Evolutionary conservation across 495 filamentous ascomycete genomes (phyloP).

Genomic region (Aspergillus baeticus): DNA sequence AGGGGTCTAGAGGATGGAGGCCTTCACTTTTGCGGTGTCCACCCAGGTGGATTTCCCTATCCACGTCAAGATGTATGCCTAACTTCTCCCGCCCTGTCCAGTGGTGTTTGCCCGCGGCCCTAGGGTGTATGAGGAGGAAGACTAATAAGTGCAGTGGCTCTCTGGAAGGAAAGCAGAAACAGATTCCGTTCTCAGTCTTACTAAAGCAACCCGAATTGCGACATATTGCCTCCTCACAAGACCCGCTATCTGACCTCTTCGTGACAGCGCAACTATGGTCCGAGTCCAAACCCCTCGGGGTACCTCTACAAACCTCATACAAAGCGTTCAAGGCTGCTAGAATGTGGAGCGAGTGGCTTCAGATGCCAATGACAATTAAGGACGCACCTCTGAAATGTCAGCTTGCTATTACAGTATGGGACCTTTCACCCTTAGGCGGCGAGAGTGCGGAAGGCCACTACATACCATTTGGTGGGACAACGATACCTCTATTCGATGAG

Average conservation of each 20-base stretch:
- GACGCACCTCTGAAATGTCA: slow-evolving; percentile 75
- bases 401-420: slow-evolving; percentile 94
- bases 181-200: slow-evolving; percentile 74
- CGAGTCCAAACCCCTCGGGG: slow-evolving; percentile 89
- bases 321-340: slow-evolving; percentile 79
- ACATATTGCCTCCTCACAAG: slow-evolving; percentile 78
- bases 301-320: slow-evolving; percentile 89
- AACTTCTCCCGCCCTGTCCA: neutral
- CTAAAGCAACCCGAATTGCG: slow-evolving; percentile 74
- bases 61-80: slow-evolving; percentile 75
- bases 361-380: slow-evolving; percentile 77
- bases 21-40: slow-evolving; percentile 90
- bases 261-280: slow-evolving; percentile 93
- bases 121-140: neutral
- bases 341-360: slow-evolving; percentile 95
- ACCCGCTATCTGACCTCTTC: slow-evolving; percentile 79
- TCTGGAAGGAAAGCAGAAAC: slow-evolving; percentile 82
- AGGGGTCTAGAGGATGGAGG: slow-evolving; percentile 63
- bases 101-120: neutral
- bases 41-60: slow-evolving; percentile 74
- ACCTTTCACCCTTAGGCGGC: slow-evolving; percentile 76
- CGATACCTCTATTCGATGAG: slow-evolving; percentile 82
- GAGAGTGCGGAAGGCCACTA: slow-evolving; percentile 66
- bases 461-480: slow-evolving; percentile 92
- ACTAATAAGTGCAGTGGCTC: slow-evolving; percentile 57